A percentile compares a stretch with the other conserved stretches of the same genome.
phyloP scores from a whole-genome alignment of 139 green algal genomes.

The Chlamydomonas schloesseri region DNA sequence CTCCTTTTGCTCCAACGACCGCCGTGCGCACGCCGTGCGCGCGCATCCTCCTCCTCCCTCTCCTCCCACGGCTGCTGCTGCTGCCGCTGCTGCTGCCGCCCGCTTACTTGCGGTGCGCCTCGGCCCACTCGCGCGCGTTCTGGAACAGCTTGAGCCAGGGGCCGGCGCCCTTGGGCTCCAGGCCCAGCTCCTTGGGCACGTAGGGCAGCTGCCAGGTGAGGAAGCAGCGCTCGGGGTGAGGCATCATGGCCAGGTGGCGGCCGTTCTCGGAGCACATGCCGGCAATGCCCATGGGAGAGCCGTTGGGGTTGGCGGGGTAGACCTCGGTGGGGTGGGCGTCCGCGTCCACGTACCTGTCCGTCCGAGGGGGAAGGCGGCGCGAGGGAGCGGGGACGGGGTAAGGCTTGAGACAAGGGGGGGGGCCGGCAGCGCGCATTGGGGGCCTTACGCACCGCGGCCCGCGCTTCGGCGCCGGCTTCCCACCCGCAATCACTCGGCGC shows the following conservation, averaged over 20 bases:
- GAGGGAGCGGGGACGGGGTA: not conserved
- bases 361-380: not conserved
- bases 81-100: not conserved
- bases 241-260: slow-evolving; percentile 99
- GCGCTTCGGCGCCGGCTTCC: too few species aligned
- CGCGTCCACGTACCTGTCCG: slow-evolving; percentile 87
- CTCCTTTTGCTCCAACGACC: too few species aligned
- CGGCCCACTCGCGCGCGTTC: slow-evolving; percentile 91
- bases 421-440: too few species aligned
- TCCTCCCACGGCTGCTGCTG: too few species aligned
- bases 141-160: slow-evolving; percentile 99
- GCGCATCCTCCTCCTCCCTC: too few species aligned
- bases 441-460: too few species aligned
- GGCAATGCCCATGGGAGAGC: slow-evolving; percentile 94
- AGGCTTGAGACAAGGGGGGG: too few species aligned
- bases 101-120: slow-evolving; percentile 38
- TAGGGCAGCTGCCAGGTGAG: slow-evolving; percentile 95
- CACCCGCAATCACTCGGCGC: too few species aligned
- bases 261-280: slow-evolving; percentile 92
- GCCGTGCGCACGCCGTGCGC: too few species aligned
- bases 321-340: slow-evolving; percentile 77
- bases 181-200: slow-evolving; percentile 59
- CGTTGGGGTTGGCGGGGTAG: slow-evolving; percentile 99
- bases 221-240: slow-evolving; percentile 97
- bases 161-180: slow-evolving; percentile 79